Conservation (phyloP, 2,329 filamentous ascomycete species). For the Pseudogymnoascus verrucosus region DNA sequence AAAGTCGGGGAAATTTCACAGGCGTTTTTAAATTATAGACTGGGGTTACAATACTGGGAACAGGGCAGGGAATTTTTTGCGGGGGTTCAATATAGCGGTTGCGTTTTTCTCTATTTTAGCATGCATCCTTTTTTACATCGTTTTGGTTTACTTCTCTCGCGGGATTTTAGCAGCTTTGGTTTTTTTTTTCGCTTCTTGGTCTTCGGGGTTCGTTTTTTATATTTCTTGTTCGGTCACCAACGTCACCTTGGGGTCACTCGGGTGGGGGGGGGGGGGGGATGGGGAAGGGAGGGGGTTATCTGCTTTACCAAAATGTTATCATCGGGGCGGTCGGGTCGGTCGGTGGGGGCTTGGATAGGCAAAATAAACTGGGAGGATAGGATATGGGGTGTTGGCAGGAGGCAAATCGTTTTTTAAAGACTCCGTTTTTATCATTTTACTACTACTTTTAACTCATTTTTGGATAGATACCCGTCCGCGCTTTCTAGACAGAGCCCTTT, state of each 20-base stretch:
- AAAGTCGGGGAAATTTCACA: not conserved
- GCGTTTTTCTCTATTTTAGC: not conserved
- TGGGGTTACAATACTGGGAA: not conserved
- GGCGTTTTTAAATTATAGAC: not conserved
- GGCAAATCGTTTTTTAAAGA: not conserved
- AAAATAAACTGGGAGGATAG: not conserved
- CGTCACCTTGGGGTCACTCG: not conserved
- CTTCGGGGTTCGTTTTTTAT: not conserved
- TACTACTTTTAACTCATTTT: not conserved
- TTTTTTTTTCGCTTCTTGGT: slow-evolving; percentile 9
- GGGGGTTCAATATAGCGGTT: not conserved
- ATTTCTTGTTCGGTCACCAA: not conserved
- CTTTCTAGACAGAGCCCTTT: not conserved
- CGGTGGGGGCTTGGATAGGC: not conserved
- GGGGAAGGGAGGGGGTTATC: not conserved
- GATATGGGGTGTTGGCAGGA: not conserved
- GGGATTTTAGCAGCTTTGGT: no score
- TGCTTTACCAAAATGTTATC: not conserved
- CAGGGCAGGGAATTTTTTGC: not conserved
- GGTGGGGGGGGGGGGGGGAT: no score
- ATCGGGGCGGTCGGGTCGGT: not conserved
- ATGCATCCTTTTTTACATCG: no score
- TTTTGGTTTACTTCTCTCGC: no score
- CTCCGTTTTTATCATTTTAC: not conserved
- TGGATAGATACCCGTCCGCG: not conserved